Evolutionary conservation across 768 basidiomycete species (phyloP), one percentile per base, ranked within the genome.

Genomic region (Psilocybe cyanescens): DNA sequence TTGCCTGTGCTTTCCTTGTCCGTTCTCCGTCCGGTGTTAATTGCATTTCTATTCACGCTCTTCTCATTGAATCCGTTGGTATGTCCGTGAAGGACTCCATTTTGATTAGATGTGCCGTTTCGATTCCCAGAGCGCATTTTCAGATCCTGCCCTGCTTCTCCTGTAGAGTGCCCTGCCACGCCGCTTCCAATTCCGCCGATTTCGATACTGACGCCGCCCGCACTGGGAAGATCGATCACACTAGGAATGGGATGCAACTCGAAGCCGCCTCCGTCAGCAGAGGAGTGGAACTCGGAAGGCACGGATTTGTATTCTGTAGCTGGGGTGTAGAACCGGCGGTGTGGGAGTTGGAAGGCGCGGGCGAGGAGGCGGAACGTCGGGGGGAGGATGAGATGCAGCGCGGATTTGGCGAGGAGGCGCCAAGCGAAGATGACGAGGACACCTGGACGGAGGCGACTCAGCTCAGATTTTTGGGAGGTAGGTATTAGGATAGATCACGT

Each of bases 271-370:
- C 75, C 76, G n/a, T 63, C 67, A 8, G 64, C 71, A 24, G 70
- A 63, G 12, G 69, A 66, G 19, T 75, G 75, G 65, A 81, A 79
- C 62, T 88, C 86, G 35, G 83, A 76, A 0, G 90, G 90, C 1
- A 92, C 85, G 29, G 74, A 81, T 31, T 81, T 82, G 73, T 97
- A 97, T 67, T 95, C 95, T 67, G 94, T 95, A 31, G 95, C 93
- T 30, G 94, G 90, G 4, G 89, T 91, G 72, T 99, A 97, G 76
- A 94, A 94, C 14, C 94, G 82, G 8, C 97, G 84, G 62, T 88
- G 86, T 0, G 96, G 97, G 3, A 98, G 84, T 7, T 79, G 79
- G 68, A 93, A 83, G 41, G 85, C 79, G 30, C 81, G 83, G 7
- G 91, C 81, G 62, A 92, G 79, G 48, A 86, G 76, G 60, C 96